Conservation (phyloP, 345 rosid genomes). For the Acer saccharum region DNA sequence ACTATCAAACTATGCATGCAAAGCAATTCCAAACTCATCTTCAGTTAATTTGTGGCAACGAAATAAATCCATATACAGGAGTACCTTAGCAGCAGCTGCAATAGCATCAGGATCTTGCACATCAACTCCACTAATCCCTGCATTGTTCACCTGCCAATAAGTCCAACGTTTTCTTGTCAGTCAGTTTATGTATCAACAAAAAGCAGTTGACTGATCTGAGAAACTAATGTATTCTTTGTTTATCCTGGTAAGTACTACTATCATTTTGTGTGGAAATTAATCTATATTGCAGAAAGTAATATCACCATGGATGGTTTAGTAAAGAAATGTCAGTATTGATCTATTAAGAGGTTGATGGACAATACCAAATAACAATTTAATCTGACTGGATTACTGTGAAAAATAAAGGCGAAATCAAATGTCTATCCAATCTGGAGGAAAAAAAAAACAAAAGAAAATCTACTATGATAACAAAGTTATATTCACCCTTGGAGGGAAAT, state of each 20-base stretch:
- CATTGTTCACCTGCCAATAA: slow-evolving; percentile 50
- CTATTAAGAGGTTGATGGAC: too few species aligned
- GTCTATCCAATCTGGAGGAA: too few species aligned
- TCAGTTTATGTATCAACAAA: neutral
- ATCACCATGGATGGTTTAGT: neutral
- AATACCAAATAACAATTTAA: neutral
- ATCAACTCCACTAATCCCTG: slow-evolving; percentile 41
- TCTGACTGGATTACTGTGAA: neutral
- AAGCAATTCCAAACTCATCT: neutral
- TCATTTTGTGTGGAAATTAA: too few species aligned
- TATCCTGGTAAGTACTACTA: too few species aligned
- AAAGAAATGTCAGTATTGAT: too few species aligned
- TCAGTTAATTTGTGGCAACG: neutral
- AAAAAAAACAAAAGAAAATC: too few species aligned
- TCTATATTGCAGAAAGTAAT: neutral
- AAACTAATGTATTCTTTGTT: neutral
- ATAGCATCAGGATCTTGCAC: slow-evolving; percentile 23
- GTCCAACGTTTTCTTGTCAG: neutral
- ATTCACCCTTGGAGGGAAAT: neutral
- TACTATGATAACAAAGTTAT: neutral
- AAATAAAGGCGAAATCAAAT: neutral
- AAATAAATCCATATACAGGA: slow-evolving; percentile 19
- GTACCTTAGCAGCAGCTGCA: slow-evolving; percentile 19
- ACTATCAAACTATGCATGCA: neutral
- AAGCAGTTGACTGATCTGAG: neutral